A percentile compares a stretch with the other conserved stretches of the same genome.
Evolutionary conservation across 192 early-diverging fungal species (phyloP).

Genomic region (Coemansia sp.): DNA sequence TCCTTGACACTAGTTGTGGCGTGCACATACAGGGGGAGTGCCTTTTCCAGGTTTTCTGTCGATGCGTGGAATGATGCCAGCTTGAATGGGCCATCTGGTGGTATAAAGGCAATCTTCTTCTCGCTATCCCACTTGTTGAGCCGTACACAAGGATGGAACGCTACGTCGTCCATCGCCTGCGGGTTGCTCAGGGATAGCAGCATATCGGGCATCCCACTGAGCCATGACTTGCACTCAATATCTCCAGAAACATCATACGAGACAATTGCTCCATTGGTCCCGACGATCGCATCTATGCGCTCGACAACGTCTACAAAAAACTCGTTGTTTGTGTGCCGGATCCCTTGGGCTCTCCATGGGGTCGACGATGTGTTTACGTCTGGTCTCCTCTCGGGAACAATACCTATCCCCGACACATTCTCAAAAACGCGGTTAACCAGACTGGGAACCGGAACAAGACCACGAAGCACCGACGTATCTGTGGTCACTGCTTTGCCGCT

Average conservation of each 20-base stretch:
- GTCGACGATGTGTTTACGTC: slow-evolving; percentile 55
- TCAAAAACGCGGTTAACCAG: slow-evolving; percentile 84
- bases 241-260: slow-evolving; percentile 79
- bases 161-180: slow-evolving; percentile 71
- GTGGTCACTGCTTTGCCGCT: slow-evolving; percentile 87
- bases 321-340: slow-evolving; percentile 89
- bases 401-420: slow-evolving; percentile 65
- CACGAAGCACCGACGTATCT: slow-evolving; percentile 79
- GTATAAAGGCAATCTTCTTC: slow-evolving; percentile 82
- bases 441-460: slow-evolving; percentile 83
- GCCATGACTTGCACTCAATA: slow-evolving; percentile 70
- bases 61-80: slow-evolving; percentile 55
- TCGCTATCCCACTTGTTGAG: slow-evolving; percentile 78
- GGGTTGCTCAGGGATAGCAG: slow-evolving; percentile 72
- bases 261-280: slow-evolving; percentile 64
- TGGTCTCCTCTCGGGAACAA: slow-evolving; percentile 20
- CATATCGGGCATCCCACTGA: slow-evolving; percentile 85
- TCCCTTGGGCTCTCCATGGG: slow-evolving; percentile 85
- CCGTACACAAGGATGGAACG: slow-evolving; percentile 90
- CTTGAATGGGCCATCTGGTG: slow-evolving; percentile 90
- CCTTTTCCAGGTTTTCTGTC: not conserved
- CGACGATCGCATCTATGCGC: slow-evolving; percentile 82
- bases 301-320: slow-evolving; percentile 93
- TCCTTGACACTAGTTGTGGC: slow-evolving; percentile 16
- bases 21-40: slow-evolving; percentile 27